Evolutionary conservation across 257 asterid species (phyloP), one percentile per base, ranked within the genome.

Genomic region (Plectranthus barbatus): DNA sequence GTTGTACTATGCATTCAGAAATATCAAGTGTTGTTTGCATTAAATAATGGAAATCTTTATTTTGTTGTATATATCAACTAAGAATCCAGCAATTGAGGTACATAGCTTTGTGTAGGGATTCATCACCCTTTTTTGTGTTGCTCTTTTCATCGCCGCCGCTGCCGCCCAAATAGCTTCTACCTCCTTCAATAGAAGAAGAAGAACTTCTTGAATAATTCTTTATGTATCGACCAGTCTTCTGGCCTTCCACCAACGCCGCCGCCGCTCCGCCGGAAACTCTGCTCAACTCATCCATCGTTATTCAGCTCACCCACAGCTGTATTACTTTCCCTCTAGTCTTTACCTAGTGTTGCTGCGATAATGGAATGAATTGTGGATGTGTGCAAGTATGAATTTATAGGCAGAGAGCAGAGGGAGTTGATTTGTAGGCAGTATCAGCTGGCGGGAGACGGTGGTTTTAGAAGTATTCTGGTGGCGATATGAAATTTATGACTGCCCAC

Each of bases 61-160:
- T 36, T 6, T 6, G 10, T 37, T 37, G 44, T 1, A 3, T 37
- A 9, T 37, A 6, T 45, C 62, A 67, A 48, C 23, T 63, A 60
- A 49, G 48, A 19, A 64, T 46, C 77, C 81, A 72, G 37, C 77
- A 76, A 68, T 72, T 68, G 40, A 76, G 34, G 71, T 66, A 72
- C 81, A 76, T 72, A 48, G 61, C 62, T 52, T 44, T 63, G 6
- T 37, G 70, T 45, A 76, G 48, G n/a, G 75, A 56, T 36, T 76
- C 81, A 62, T 72, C 75, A 9, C n/a, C 60, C 26, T 58, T 24
- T 3, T 60, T 67, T 46, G 18, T 68, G 60, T 37, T 19, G 20
- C 17, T 41, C 52, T 67, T 56, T 14, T 42, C 69, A 29, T 56
- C 68, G 18, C n/a, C 11, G 8, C 55, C 51, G 11, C 63, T 12